Evolutionary conservation across 1,284 basidiomycete species (phyloP), one percentile per base, ranked within the genome.

Genomic region (Peniophora sp.): DNA sequence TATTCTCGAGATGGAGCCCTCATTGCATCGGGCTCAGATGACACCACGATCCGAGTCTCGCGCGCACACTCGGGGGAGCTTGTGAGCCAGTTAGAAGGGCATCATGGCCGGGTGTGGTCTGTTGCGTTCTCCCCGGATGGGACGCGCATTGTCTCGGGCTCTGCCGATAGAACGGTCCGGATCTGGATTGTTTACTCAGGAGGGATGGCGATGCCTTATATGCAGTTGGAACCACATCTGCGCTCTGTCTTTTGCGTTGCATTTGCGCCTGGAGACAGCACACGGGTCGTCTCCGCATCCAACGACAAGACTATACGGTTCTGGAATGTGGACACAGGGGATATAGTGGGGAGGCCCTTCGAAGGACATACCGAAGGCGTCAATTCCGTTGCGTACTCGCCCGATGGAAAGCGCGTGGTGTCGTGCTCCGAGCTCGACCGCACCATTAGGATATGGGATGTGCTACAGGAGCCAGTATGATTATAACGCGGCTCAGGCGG

Each of bases 1-100:
- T 41, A 8, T 22, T 41, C 39, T 17, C 6, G n/a, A 8, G 39
- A 6, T 16, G 44, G 44, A 20, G 23, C 3, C 8, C 20, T 8
- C 44, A 5, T 56, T 32, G 53, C 50, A 8, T 56, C 55, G 20
- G 55, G 55, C 38, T 48, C 53, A 10, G 17, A 36, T 11, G 52
- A 53, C 41, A 14, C 23, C 19, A 52, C 53, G 19, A 45, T 55
- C 11, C 52, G 52, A n/a, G 3, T 56, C 12, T 56, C 53, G 53
- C 45, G 55, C 50, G 44, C 44, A n/a, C 2, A 44, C 12, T 52
- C 55, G n/a, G 48, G 43, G 24, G n/a, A 22, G 34, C 3, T 12
- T 14, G 16, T 53, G 43, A n/a, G 23, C 16, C 22, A n/a, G 38
- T 27, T 17, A 19, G 52, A 19, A 16, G 53, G 54, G 16, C 54